phyloP scores from a whole-genome alignment of 2,329 filamentous ascomycete genomes.

The Cryoendolithus antarcticus region DNA sequence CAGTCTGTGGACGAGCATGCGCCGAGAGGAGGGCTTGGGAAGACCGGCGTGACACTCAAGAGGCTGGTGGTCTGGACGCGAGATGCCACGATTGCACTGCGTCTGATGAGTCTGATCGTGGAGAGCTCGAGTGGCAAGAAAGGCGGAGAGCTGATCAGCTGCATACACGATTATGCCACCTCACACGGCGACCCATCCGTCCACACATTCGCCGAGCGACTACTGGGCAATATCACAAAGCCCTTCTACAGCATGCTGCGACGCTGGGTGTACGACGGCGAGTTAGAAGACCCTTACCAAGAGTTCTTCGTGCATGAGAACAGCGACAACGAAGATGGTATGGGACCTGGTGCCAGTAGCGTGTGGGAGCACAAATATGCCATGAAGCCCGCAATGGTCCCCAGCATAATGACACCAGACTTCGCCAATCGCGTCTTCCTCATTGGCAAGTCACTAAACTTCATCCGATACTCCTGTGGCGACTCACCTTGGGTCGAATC shows the following conservation, averaged over 20 bases:
- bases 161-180: slow-evolving; percentile 86
- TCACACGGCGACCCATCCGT: slow-evolving; percentile 94
- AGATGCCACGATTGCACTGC: slow-evolving; percentile 88
- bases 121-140: slow-evolving; percentile 77
- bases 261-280: slow-evolving; percentile 96
- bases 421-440: slow-evolving; percentile 95
- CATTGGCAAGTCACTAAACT: slow-evolving; percentile 95
- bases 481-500: slow-evolving; percentile 92
- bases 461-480: slow-evolving; percentile 88
- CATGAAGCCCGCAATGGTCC: slow-evolving; percentile 72
- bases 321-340: slow-evolving; percentile 39
- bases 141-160: slow-evolving; percentile 81
- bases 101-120: slow-evolving; percentile 86
- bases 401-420: slow-evolving; percentile 81
- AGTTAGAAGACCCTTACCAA: slow-evolving; percentile 86
- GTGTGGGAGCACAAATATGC: slow-evolving; percentile 98
- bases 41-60: slow-evolving; percentile 85
- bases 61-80: slow-evolving; percentile 94
- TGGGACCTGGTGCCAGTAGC: slow-evolving; percentile 53
- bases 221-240: slow-evolving; percentile 74
- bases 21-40: slow-evolving; percentile 60
- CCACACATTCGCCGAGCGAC: slow-evolving; percentile 77
- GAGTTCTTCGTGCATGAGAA: slow-evolving; percentile 95
- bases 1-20: slow-evolving; percentile 57
- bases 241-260: slow-evolving; percentile 95